Base-by-base conservation (phyloP, 2,329 filamentous ascomycete genomes). In the Graphiopsis chlorocephala region DNA sequence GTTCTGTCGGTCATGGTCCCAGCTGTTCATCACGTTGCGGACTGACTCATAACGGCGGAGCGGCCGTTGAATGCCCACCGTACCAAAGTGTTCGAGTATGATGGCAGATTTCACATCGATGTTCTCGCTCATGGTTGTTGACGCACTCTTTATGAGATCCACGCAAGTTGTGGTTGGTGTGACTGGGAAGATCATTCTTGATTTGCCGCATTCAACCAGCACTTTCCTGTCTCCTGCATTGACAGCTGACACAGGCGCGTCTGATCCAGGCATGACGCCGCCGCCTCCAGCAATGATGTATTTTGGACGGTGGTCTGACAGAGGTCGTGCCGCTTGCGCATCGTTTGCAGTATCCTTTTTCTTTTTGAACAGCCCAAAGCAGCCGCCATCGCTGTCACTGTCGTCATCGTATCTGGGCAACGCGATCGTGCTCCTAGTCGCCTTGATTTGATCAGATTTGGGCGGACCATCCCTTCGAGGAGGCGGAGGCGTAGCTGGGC, bases 21-120 rank as follows among this genome's bases (percentile, higher is more conserved):
- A 98, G 0, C 93, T 96, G 75, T 96, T 96, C 84, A 97, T 86
- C 25, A 97, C 86, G 72, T 97, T 92, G 66, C 92, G 87, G 33
- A 98, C 85, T 67, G 87, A 87, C 79, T 98, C 94, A 74, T 97
- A 97, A 45, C 88, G 88, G 47, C 94, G 89, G 28, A 98, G 79
- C 0, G 91, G 90, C 45, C 94, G 87, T 75, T 96, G 91, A 1
- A 98, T 82, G 31, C 92, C 92, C 0, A 95, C 84, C 52, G 88
- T 84, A 23, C 83, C 80, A 75, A 93, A 97, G 23, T 85, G 86
- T 76, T 98, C 94, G 20, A 93, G 78, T 12, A 97, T 76, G n/a
- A 95, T 83, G 61, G 88, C 90, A 14, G 83, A 85, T 12, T 84
- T 80, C 0, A 88, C 83, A 67, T 88, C 84, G 66, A 96, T 88